Conservation (phyloP, 2,329 filamentous ascomycete species). For the Lasiodiplodia sp. region DNA sequence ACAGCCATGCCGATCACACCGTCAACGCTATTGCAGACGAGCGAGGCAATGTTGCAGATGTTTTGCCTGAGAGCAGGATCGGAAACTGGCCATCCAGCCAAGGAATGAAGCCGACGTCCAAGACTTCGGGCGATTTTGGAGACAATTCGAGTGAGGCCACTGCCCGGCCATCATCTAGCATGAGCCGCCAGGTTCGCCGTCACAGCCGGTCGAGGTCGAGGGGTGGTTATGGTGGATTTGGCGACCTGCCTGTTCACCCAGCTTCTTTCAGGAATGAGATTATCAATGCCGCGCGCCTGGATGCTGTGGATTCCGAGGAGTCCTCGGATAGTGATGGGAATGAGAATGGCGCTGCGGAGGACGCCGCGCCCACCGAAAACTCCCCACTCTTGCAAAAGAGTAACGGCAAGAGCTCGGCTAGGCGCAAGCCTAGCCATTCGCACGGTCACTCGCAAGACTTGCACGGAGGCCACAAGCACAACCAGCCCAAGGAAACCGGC, state of each 20-base stretch:
- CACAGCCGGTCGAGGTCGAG: conserved; percentile 66
- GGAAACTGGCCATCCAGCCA: conserved; percentile 55
- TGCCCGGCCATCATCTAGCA: background rate
- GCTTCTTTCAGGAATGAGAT: conserved; percentile 92
- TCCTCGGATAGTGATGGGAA: conserved; percentile 61
- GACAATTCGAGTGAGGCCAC: conserved; percentile 18
- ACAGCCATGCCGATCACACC: conserved; percentile 48
- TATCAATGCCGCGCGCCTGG: conserved; percentile 77
- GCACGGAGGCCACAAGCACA: conserved; percentile 82
- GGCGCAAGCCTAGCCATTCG: conserved; percentile 30
- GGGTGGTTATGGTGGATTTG: conserved; percentile 56
- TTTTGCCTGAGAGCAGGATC: conserved; percentile 68
- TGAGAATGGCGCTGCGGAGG: conserved; percentile 45
- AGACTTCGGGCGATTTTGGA: background rate
- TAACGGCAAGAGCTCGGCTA: conserved; percentile 38
- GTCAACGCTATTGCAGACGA: conserved; percentile 61
- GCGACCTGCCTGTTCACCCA: conserved; percentile 82
- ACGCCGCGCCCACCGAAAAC: conserved; percentile 50
- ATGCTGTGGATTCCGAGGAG: conserved; percentile 61
- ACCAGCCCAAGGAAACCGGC: conserved; percentile 69
- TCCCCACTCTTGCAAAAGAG: conserved; percentile 47
- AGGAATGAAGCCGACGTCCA: conserved; percentile 9
- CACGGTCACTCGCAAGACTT: conserved; percentile 39
- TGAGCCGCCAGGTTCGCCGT: conserved; percentile 13
- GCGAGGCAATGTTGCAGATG: conserved; percentile 65